Base-by-base conservation (phyloP, 768 basidiomycete genomes). In the Leccinellum rugosiceps region DNA sequence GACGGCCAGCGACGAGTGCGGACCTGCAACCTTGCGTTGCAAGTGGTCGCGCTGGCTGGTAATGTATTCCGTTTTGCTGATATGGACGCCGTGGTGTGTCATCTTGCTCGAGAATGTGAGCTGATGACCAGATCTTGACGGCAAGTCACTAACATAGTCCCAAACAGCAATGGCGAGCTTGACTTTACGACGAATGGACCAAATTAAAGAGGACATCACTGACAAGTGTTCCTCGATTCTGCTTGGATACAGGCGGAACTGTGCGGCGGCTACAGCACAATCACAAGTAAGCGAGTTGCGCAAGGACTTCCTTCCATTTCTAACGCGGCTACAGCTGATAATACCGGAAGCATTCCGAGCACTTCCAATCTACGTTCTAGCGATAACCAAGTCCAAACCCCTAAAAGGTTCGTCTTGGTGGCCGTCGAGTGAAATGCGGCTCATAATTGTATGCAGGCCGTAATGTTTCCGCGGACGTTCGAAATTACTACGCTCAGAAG, bases 31-130 rank as follows among this genome's bases (percentile, higher is more conserved):
- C 74, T 98, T n/a, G 89, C 88, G 1, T 70, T 98, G 56, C 86
- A 85, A 47, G 85, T 92, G 1, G 88, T 85, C 3, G 81, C 86
- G 38, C 74, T 98, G 60, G 92, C 94, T n/a, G 92, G 86, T 9
- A 94, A 89, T 68, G 86, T 98, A 11, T 99, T 95, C 76, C 84
- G 89, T 51, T 92, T 77, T 71, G 94, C 93, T 13, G 97, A 99
- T 73, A 80, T 94, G 77, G 95, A 98, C 63, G 82, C 91, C 3
- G 83, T 87, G 2, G 78, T 95, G 23, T 81, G 84, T 44, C 77
- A 88, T 69, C 72, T 93, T 58, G 77, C 87, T 31, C 90, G 94
- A 61, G 84, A 90, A 68, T 87, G 96, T 94, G 59, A 65, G 82
- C 67, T 5, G 21, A 62, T 48, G 25, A 23, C 32, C 45, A n/a